Percentiles rank a stretch among this genome's conserved stretches.
These are phyloP conservation scores for Mucor indicus DNA, from an alignment of 371 early-diverging fungal genomes.

Conservation along the genomic window DNA sequence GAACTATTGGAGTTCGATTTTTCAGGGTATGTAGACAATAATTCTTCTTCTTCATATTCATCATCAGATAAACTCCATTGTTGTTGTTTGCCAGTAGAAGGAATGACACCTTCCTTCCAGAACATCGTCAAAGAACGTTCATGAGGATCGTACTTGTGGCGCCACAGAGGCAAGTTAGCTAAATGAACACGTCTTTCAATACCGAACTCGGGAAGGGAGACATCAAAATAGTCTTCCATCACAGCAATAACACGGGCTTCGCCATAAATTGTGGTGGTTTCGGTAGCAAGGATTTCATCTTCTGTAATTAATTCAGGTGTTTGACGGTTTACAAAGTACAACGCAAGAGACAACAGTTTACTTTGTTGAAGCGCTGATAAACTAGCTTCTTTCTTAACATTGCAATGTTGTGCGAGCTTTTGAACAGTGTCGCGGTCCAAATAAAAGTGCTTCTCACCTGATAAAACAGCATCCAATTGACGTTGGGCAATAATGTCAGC, in stretches of 20 bases:
- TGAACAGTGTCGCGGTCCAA: conserved; percentile 46
- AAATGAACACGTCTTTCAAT: conserved; percentile 57
- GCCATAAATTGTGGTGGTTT: conserved; percentile 25
- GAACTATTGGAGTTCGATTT: conserved; percentile 45
- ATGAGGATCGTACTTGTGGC: conserved; percentile 34
- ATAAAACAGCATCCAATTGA: conserved; percentile 42
- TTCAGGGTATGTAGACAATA: conserved; percentile 26
- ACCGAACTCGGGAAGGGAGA: conserved; percentile 57
- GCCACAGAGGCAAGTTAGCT: conserved; percentile 39
- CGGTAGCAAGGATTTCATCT: conserved; percentile 13
- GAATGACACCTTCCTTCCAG: conserved; percentile 51
- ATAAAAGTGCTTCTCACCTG: conserved; percentile 48
- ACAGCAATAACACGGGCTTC: conserved; percentile 49
- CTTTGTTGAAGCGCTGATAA: conserved; percentile 74
- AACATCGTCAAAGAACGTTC: conserved; percentile 45
- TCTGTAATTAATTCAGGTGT: conserved; percentile 15
- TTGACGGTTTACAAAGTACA: conserved; percentile 34
- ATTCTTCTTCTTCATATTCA: conserved; percentile 39
- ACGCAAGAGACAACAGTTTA: conserved; percentile 60
- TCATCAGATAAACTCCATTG: conserved; percentile 35
- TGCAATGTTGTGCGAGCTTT: conserved; percentile 68
- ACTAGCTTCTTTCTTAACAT: conserved; percentile 69
- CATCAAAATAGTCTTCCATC: conserved; percentile 52
- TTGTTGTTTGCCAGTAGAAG: conserved; percentile 36
- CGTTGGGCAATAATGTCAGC: conserved; percentile 95